Evolutionary conservation across 1,284 basidiomycete species (phyloP), one percentile per base, ranked within the genome.

Genomic region (Fistulinella cinereoalba): DNA sequence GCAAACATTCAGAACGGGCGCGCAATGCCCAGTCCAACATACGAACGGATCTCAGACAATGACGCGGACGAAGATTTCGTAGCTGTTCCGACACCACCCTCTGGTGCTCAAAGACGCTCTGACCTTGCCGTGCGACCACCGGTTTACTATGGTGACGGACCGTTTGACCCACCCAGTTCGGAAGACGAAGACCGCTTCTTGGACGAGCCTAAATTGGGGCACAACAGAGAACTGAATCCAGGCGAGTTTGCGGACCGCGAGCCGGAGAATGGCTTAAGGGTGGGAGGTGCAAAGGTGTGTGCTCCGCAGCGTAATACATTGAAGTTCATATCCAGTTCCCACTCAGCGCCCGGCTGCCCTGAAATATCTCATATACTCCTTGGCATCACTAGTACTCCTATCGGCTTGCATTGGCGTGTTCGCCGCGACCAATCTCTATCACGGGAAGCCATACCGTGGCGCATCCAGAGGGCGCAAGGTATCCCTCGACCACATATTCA

Each of bases 401-500:
- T 77, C 86, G 4, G 72, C 71, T 2, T 56, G 80, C 21, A 81
- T 91, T 50, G 88, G 87, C 4, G 67, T 87, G 21, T 74, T 88
- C 56, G 84, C 87, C n/a, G 86, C 85, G 0, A 71, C 74, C 41
- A 75, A 78, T 3, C 46, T 68, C 8, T 91, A 90, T 60, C 72
- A 71, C 5, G 81, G 81, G 4, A 73, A 72, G 9, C 65, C 72
- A 5, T 78, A 74, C 59, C 74, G 62, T 47, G n/a, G n/a, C n/a
- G 66, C 73, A 10, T 73, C 74, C 5, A 84, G 88, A 2, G 74
- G 68, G 25, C 74, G 73, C 54, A 88, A 81, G 56, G 75, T 96
- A 40, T 86, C 85, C 1, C 81, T 97, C 76, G 90, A 96, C 58
- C 85, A 93, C 63, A 69, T 95, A 39, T 92, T 92, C 69, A 94